Evolutionary conservation across 257 asterid genomes (phyloP).

Genomic region (Linaria vulgaris): DNA sequence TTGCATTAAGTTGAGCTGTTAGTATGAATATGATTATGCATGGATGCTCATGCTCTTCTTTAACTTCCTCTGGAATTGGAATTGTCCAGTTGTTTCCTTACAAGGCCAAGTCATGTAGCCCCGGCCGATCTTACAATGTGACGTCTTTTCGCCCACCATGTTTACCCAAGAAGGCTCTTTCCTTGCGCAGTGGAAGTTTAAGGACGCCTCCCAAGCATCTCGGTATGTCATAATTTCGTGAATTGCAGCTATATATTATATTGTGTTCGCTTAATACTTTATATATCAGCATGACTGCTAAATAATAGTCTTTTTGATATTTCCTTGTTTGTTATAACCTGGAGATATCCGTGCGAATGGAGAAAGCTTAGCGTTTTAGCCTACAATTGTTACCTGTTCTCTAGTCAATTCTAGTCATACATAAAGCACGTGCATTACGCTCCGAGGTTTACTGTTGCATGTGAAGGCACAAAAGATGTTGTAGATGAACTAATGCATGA

Average conservation of each 20-base stretch:
- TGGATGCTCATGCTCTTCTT: constrained; percentile 48
- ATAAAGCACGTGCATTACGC: too few relatives aligned
- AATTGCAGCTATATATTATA: not conserved
- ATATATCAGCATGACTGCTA: not conserved
- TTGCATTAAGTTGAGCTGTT: constrained; percentile 13
- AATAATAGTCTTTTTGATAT: too few relatives aligned
- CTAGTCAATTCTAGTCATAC: too few relatives aligned
- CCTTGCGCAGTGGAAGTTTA: too few relatives aligned
- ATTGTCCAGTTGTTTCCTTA: constrained; percentile 34
- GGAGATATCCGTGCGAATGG: not conserved
- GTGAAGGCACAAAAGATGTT: not conserved
- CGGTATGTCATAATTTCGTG: constrained; percentile 39
- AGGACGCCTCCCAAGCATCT: constrained; percentile 27
- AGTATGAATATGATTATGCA: constrained; percentile 55
- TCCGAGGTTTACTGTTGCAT: not conserved
- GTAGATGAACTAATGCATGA: not conserved
- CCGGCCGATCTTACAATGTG: constrained; percentile 26
- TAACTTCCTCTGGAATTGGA: constrained; percentile 44
- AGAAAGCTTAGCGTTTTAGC: too few relatives aligned
- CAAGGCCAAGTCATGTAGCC: constrained; percentile 30
- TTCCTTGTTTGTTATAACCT: not conserved
- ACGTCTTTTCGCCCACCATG: too few relatives aligned
- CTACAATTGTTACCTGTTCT: too few relatives aligned
- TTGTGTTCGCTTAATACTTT: not conserved
- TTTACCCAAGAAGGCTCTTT: too few relatives aligned